A percentile compares a stretch with the other conserved stretches of the same genome.
Conservation (phyloP, 495 filamentous ascomycete genomes). For the Aspergillus incahuasiensis region DNA sequence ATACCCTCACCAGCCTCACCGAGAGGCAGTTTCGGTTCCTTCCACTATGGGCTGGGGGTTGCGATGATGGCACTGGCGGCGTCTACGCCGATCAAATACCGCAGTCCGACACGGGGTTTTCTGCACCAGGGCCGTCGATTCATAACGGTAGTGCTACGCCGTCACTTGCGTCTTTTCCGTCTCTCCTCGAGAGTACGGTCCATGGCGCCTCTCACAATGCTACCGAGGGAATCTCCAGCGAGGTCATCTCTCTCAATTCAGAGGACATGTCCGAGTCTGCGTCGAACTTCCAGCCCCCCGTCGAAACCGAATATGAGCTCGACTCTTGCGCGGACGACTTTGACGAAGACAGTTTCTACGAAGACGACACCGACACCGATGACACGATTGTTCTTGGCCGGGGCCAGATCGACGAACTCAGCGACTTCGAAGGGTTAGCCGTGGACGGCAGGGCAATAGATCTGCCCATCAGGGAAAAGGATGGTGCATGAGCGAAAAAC, state of each 20-base stretch:
- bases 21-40: constrained; percentile 49
- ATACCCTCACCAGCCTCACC: constrained; percentile 43
- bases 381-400: constrained; percentile 9
- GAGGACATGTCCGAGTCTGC: background rate
- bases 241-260: constrained; percentile 27
- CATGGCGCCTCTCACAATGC: constrained; percentile 32
- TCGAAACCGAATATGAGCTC: too few relatives aligned
- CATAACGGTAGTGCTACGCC: constrained; percentile 34
- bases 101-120: constrained; percentile 35
- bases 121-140: constrained; percentile 37
- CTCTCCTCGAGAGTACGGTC: constrained; percentile 25
- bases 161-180: constrained; percentile 19
- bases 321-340: constrained; percentile 8
- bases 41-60: constrained; percentile 53
- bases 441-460: background rate
- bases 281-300: background rate
- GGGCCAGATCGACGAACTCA: background rate
- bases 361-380: constrained; percentile 10
- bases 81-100: constrained; percentile 45
- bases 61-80: constrained; percentile 51
- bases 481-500: background rate
- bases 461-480: background rate
- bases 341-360: constrained; percentile 7
- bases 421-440: constrained; percentile 11
- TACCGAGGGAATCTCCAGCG: constrained; percentile 24